These are phyloP conservation scores for Ustilago hordei DNA, from an alignment of 1,284 basidiomycete genomes.

Conservation along the genomic window DNA sequence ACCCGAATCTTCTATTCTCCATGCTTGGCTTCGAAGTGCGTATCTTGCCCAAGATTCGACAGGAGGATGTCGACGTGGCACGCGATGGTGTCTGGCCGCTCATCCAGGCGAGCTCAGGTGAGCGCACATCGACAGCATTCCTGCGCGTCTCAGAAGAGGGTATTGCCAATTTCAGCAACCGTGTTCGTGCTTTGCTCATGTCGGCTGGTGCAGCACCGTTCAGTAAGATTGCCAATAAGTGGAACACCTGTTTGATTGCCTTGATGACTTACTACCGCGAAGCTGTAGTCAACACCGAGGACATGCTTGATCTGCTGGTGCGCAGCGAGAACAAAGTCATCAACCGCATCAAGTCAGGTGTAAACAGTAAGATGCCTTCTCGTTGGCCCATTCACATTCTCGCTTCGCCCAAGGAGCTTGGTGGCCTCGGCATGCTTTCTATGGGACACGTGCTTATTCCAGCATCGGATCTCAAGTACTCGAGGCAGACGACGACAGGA, in stretches of 20 bases:
- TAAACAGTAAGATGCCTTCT: constrained; percentile 99
- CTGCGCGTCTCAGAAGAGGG: constrained; percentile 95
- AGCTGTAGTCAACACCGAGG: constrained; percentile 97
- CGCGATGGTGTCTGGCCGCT: constrained; percentile 98
- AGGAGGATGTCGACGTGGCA: constrained; percentile 94
- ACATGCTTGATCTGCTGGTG: constrained; percentile 74
- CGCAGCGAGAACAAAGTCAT: constrained; percentile 73
- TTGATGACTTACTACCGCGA: constrained; percentile 97
- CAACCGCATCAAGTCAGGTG: constrained; percentile 97
- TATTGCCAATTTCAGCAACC: constrained; percentile 73
- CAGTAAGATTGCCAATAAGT: constrained; percentile 99
- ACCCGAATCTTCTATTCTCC: constrained; percentile 96
- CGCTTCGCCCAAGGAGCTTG: constrained; percentile 71
- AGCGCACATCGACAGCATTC: constrained; percentile 96
- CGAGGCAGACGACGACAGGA: constrained; percentile 94
- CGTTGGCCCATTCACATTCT: constrained; percentile 87
- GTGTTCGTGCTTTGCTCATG: constrained; percentile 95
- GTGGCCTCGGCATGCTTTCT: constrained; percentile 97
- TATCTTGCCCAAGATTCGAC: constrained; percentile 93
- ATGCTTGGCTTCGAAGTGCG: constrained; percentile 99
- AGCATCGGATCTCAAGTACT: constrained; percentile 95
- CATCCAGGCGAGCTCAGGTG: constrained; percentile 92
- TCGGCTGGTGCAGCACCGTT: constrained; percentile 98
- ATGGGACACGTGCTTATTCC: constrained; percentile 99
- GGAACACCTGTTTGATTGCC: constrained; percentile 83